Percentiles rank a stretch among this genome's conserved stretches.
Conservation (phyloP, 441 rosid species). For the Erysimum pusillum region DNA sequence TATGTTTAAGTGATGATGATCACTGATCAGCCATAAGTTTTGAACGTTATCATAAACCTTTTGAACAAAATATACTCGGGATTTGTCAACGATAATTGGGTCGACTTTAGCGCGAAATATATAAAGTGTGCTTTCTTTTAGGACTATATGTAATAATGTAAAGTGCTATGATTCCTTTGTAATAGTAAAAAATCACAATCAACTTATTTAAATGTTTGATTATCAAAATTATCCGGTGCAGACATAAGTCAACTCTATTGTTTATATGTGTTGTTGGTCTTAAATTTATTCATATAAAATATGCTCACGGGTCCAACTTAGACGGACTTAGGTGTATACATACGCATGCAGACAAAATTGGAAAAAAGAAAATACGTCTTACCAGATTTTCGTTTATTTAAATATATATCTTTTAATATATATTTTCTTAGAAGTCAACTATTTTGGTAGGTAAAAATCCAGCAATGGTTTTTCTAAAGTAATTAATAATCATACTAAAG, state of each 20-base stretch:
- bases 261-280: slow-evolving; percentile 22
- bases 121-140: neutral
- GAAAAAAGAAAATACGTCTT: slow-evolving; percentile 20
- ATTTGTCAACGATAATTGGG: slow-evolving; percentile 14
- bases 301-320: slow-evolving; percentile 34
- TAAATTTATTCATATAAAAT: slow-evolving; percentile 8
- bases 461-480: neutral
- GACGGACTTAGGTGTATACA: slow-evolving; percentile 10
- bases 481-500: slow-evolving; percentile 1
- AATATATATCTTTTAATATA: neutral
- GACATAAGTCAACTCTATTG: slow-evolving; percentile 39
- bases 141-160: neutral
- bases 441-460: slow-evolving; percentile 27
- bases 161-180: slow-evolving; percentile 26
- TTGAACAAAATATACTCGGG: slow-evolving; percentile 13
- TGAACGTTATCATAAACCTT: neutral
- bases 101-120: slow-evolving; percentile 13
- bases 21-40: neutral
- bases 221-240: slow-evolving; percentile 14
- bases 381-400: too few species aligned
- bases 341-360: slow-evolving; percentile 33
- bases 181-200: slow-evolving; percentile 22
- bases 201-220: slow-evolving; percentile 31
- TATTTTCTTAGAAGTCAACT: neutral
- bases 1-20: neutral